These are phyloP conservation scores for Oryza meridionalis DNA, from an alignment of 176 grass and related monocot species.

Conservation along the genomic window DNA sequence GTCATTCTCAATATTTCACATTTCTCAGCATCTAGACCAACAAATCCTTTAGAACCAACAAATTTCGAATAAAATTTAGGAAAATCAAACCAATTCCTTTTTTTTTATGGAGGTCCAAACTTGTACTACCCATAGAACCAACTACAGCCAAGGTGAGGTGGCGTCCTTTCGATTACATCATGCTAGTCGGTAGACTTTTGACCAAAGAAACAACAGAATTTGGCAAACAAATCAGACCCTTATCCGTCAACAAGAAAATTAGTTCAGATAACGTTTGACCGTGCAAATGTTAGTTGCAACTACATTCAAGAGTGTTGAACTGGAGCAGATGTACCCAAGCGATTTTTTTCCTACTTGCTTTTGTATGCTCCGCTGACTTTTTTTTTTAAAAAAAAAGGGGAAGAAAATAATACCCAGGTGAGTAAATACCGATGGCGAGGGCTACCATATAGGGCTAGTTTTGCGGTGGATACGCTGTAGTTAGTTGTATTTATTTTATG, in stretches of 20 bases:
- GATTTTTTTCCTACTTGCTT: background rate
- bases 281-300: background rate
- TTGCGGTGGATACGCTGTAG: no score
- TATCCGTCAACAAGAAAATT: background rate
- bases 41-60: background rate
- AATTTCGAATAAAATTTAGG: background rate
- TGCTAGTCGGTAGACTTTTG: background rate
- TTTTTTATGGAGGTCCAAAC: background rate
- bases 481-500: no score
- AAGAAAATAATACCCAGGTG: background rate
- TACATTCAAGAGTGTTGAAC: background rate
- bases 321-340: background rate
- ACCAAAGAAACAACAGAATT: constrained; percentile 7
- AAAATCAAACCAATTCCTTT: background rate
- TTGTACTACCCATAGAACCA: constrained; percentile 14
- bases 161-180: background rate
- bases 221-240: constrained; percentile 28
- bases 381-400: no score
- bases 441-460: no score
- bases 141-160: background rate
- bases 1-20: no score
- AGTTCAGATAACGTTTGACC: background rate
- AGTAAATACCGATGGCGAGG: background rate
- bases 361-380: background rate
- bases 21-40: background rate